Evolutionary conservation across 2,329 filamentous ascomycete species (phyloP).

Genomic region (Helotiales sp.): DNA sequence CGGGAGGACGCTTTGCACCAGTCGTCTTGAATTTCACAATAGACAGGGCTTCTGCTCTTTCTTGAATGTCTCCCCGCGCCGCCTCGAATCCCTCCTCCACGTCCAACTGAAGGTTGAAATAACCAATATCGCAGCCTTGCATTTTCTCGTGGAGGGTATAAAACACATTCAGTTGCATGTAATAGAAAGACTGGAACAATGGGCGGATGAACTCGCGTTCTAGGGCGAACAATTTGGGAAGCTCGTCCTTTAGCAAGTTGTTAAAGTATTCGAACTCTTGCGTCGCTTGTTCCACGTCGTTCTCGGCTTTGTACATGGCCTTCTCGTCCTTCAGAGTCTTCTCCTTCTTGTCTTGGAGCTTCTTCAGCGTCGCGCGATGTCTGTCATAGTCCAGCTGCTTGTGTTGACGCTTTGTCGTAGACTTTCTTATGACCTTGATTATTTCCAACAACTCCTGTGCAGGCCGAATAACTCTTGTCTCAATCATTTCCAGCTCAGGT

Average conservation of each 20-base stretch:
- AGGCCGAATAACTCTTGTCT: constrained; percentile 85
- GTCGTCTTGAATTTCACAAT: constrained; percentile 94
- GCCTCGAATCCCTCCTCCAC: constrained; percentile 89
- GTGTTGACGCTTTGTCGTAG: constrained; percentile 87
- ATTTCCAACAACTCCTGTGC: constrained; percentile 93
- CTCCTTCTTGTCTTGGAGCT: constrained; percentile 97
- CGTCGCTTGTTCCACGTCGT: constrained; percentile 86
- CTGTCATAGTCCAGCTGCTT: constrained; percentile 97
- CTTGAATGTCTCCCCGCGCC: constrained; percentile 88
- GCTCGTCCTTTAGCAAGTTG: constrained; percentile 91
- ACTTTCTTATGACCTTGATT: constrained; percentile 93
- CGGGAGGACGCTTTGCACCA: constrained; percentile 61
- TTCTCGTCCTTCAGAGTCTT: constrained; percentile 97
- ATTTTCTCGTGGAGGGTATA: constrained; percentile 98
- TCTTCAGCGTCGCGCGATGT: constrained; percentile 82
- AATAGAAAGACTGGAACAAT: constrained; percentile 98
- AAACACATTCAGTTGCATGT: constrained; percentile 99
- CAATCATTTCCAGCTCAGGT: constrained; percentile 97
- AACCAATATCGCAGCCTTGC: constrained; percentile 96
- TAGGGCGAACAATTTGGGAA: constrained; percentile 87
- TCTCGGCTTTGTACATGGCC: constrained; percentile 93
- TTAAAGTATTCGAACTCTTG: constrained; percentile 99
- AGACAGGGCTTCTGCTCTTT: constrained; percentile 78
- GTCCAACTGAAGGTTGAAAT: constrained; percentile 90
- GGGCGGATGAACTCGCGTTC: constrained; percentile 96